phyloP scores from a whole-genome alignment of 805 yeast genomes.

The Kazachstania africana region DNA sequence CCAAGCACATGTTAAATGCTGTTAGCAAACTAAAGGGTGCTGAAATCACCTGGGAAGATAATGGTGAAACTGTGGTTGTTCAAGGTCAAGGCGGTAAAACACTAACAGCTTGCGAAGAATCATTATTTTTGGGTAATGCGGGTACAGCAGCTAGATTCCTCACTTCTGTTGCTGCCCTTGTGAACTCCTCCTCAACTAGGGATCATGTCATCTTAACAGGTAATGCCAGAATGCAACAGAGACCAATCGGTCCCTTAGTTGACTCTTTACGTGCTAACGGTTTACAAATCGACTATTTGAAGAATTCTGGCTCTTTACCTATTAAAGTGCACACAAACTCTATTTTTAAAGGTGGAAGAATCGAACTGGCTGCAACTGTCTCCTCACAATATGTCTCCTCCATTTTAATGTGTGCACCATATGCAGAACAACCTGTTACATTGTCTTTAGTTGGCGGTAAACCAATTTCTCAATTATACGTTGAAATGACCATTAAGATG shows the following conservation, averaged over 20 bases:
- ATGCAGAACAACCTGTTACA: slow-evolving; percentile 80
- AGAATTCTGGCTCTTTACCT: slow-evolving; percentile 76
- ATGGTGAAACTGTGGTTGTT: slow-evolving; percentile 80
- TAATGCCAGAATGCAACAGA: slow-evolving; percentile 91
- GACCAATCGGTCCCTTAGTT: slow-evolving; percentile 94
- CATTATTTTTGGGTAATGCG: slow-evolving; percentile 87
- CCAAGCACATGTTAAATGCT: slow-evolving; percentile 88
- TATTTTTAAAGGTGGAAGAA: slow-evolving; percentile 78
- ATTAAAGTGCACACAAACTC: slow-evolving; percentile 56
- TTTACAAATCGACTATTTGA: slow-evolving; percentile 56
- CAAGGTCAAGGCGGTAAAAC: slow-evolving; percentile 75
- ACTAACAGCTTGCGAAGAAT: slow-evolving; percentile 48
- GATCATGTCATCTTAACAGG: slow-evolving; percentile 68
- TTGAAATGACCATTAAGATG: slow-evolving; percentile 94
- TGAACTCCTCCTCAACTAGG: slow-evolving; percentile 33
- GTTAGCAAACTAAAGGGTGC: slow-evolving; percentile 74
- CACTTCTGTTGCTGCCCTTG: slow-evolving; percentile 85
- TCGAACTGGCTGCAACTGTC: slow-evolving; percentile 89
- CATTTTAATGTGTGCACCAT: slow-evolving; percentile 93
- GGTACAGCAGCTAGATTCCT: slow-evolving; percentile 96
- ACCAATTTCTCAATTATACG: slow-evolving; percentile 90
- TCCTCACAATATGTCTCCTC: slow-evolving; percentile 97
- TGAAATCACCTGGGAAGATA: slow-evolving; percentile 66
- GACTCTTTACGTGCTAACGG: slow-evolving; percentile 83
- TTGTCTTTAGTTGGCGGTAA: slow-evolving; percentile 87